Evolutionary conservation across 345 rosid species (phyloP), one percentile per base, ranked within the genome.

Genomic region (Leavenworthia alabamica): DNA sequence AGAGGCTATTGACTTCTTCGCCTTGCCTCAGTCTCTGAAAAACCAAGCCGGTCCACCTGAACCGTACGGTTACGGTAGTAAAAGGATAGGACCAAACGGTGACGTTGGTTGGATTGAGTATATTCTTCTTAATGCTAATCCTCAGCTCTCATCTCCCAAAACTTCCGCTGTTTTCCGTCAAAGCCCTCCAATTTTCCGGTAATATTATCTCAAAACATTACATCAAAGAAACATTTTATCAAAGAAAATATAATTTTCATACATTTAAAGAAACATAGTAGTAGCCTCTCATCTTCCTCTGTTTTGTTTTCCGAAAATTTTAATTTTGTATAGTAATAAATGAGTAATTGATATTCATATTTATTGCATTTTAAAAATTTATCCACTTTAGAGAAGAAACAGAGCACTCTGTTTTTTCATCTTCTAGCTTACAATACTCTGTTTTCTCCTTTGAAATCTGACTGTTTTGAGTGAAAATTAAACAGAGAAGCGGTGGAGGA

Each of bases 21-120:
- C 68, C 26, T 77, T 79, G 19, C 89, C 96, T 6, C 88, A 82
- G 46, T 68, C 88, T 8, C 81, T 76, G 24, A 91, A 91, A 70
- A 88, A 81, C 73, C 72, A 13, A 26, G 80, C 83, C 11, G 84
- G 96, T 14, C 96, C 94, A 5, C 88, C 96, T n/a, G 74, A 76
- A 69, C 98, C 96, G 40, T 88, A 81, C 28, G 98, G 98, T 51
- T 91, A 91, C 53, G 98, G 96, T 35, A 84, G 17, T 79, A 88
- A 81, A 68, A 63, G 72, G 51, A 91, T 91, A 43, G 98, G 98
- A 17, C 75, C 68, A 1, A 86, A 82, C 68, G 96, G 90, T 33
- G 96, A 91, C 73, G 78, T 86, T 14, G 98, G 98, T 3, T 84
- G 94, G 96, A 70, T 91, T 61, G 98, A 91, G 67, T 78, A 78